Evolutionary conservation across 148 eudicot genomes (phyloP), one percentile per base, ranked within the genome.

Genomic region (Drosera capensis): DNA sequence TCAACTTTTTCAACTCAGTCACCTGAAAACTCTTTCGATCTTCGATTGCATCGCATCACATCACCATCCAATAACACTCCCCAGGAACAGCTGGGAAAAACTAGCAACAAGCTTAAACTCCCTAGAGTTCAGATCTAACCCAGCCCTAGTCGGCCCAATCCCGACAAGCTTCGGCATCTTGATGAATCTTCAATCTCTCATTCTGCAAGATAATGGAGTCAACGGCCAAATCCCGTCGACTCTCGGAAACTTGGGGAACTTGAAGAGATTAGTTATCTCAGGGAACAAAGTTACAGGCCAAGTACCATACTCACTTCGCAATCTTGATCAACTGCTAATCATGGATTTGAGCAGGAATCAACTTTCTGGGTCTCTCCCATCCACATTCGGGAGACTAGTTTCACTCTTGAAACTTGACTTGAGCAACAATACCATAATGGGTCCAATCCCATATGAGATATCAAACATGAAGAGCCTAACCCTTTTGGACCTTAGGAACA

Each of bases 361-460:
- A 23, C 55, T 90, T 41, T 75, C 85, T 16, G 95, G 97, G 39
- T 15, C 42, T 12, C 29, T 90, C 25, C 84, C 95, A 15, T 9
- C n/a, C 21, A 72, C 63, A 52, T 29, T 80, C 35, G 87, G 82
- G 54, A 71, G 64, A 40, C 55, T 90, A 54, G 52, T 39, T 42
- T 78, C 85, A 41, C 57, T 90, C 9, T 25, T 90, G 11, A 90
- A 90, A 72, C 93, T 90, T 43, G 97, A 90, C 62, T 59, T 84
- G 43, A 84, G 95, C 59, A 50, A 66, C 64, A 90, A 90, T 45
- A 52, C 54, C 43, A 24, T 90, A 14, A 55, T 52, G 60, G 97
- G 93, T 2, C 34, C 23, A 37, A 71, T 90, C 45, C 85, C 95
- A 16, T 19, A 25, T 15, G 57, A 63, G 29, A 35, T 84, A 38